Evolutionary conservation across 108 stramenopile genomes (phyloP), one percentile per base, ranked within the genome.

Genomic region (Fragilaria radians): DNA sequence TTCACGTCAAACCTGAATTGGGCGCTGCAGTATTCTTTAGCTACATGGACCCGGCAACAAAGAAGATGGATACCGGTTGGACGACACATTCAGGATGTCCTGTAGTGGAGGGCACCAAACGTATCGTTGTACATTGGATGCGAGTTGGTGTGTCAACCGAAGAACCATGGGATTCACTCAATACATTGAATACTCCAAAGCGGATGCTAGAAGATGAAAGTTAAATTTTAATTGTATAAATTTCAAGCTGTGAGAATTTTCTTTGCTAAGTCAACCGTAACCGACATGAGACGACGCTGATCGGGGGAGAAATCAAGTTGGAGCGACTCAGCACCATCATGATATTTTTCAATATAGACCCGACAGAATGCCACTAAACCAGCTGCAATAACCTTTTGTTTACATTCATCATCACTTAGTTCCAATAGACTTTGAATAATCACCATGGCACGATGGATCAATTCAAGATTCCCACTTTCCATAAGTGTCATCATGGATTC

Each of bases 1-100:
- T 92, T 17, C 83, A 85, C 61, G 77, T 94, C 48, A 79, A 84
- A 46, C 93, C 93, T 14, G 71, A 84, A 64, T 46, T 60, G 17
- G 80, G 81, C 1, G 60, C 68, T 45, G 93, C 83, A 4, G 83
- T 71, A 23, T 93, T 93, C 65, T 96, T 96, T 51, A 74, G 80
- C 45, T 94, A 93, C 66, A 68, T 85, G 42, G 85, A 88, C 28
- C 61, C 78, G 5, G 72, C 73, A 34, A 83, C 85, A 17, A 65
- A 47, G 14, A 19, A 33, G 42, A 83, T 79, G 51, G 94, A 95
- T 46, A 56, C 60, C 42, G 83, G 85, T 4, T 80, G 72, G 28
- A 94, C 93, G 14, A 66, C 88, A 32, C 95, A 96, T 68, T 71
- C 68, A 26, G 93, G 93, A 34, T 94, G 95, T 46, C 93, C 95